phyloP scores from a whole-genome alignment of 305 asterid species.

The Caryopteris hybrid region DNA sequence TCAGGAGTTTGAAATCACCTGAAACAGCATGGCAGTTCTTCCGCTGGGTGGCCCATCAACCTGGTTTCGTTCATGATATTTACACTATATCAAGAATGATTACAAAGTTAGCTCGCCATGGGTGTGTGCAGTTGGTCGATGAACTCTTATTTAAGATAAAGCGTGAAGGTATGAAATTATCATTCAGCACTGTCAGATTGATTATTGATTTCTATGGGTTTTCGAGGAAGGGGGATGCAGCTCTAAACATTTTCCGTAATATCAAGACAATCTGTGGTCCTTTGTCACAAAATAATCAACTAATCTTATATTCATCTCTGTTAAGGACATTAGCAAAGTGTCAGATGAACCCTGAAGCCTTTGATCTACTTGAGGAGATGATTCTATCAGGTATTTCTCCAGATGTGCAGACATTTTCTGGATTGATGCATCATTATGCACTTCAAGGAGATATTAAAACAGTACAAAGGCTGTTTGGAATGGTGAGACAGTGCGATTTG shows the following conservation, averaged over 20 bases:
- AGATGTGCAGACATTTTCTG: constrained; percentile 73
- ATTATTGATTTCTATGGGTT: constrained; percentile 86
- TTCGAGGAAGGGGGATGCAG: constrained; percentile 63
- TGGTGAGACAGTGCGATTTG: constrained; percentile 69
- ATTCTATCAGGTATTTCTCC: constrained; percentile 55
- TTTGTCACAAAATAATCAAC: constrained; percentile 39
- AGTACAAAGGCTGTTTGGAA: constrained; percentile 75
- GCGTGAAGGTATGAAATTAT: constrained; percentile 56
- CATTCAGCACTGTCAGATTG: constrained; percentile 69
- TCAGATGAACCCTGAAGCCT: constrained; percentile 54
- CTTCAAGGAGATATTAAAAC: constrained; percentile 72
- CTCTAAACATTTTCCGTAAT: constrained; percentile 51
- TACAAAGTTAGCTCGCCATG: constrained; percentile 68
- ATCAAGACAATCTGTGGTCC: constrained; percentile 55
- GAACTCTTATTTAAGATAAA: constrained; percentile 62
- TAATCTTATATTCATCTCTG: constrained; percentile 64
- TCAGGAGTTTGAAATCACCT: constrained; percentile 60
- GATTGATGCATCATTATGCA: constrained; percentile 87
- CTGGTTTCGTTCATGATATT: constrained; percentile 73
- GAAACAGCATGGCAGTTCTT: constrained; percentile 88
- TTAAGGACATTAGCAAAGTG: constrained; percentile 79
- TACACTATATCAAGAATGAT: constrained; percentile 84
- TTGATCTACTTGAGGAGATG: constrained; percentile 80
- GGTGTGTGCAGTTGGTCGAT: constrained; percentile 59
- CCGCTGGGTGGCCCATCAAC: constrained; percentile 85